phyloP scores from a whole-genome alignment of 345 rosid species.

The Noccaea caerulescens region DNA sequence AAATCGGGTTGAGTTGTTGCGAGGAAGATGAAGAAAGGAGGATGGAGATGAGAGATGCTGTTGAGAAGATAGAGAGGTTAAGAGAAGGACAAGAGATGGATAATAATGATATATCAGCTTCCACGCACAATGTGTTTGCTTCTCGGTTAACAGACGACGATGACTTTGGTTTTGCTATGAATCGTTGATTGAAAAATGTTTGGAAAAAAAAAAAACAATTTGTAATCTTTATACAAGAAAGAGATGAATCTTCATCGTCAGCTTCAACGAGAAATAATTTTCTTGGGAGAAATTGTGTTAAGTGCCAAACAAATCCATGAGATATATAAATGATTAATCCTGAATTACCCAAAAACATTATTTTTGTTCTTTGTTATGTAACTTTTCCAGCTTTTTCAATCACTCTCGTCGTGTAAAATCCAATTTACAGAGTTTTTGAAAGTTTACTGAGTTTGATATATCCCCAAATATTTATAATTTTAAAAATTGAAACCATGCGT shows the following conservation, averaged over 20 bases:
- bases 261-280: slow-evolving; percentile 19
- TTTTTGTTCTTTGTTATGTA: slow-evolving; percentile 19
- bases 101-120: slow-evolving; percentile 30
- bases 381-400: slow-evolving; percentile 4
- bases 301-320: not conserved
- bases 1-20: slow-evolving; percentile 77
- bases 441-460: not conserved
- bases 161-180: slow-evolving; percentile 31
- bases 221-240: slow-evolving; percentile 17
- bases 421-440: slow-evolving; percentile 12
- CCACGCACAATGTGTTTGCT: slow-evolving; percentile 33
- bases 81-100: slow-evolving; percentile 43
- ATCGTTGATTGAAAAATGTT: slow-evolving; percentile 34
- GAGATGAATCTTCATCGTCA: not conserved
- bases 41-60: slow-evolving; percentile 53
- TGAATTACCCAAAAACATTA: not conserved
- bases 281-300: not conserved
- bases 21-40: slow-evolving; percentile 62
- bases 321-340: not conserved
- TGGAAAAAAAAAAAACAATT: not conserved
- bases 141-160: slow-evolving; percentile 46
- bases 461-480: no score
- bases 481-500: slow-evolving; percentile 9
- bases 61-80: slow-evolving; percentile 53
- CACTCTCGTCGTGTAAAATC: slow-evolving; percentile 22